Evolutionary conservation across 345 rosid genomes (phyloP).

Genomic region (Erysimum cheiranthoides): DNA sequence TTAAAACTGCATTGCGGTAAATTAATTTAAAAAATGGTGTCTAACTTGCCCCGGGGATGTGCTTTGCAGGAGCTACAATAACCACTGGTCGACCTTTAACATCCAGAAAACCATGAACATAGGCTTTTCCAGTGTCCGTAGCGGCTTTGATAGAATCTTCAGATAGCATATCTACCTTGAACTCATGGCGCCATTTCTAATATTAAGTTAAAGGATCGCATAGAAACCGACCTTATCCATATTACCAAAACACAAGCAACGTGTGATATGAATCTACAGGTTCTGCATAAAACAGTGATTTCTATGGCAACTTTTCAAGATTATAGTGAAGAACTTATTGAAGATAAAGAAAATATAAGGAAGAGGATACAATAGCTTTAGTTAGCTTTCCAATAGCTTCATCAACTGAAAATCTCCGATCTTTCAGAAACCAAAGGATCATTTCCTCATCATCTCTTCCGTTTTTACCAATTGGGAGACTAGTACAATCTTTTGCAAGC

Average conservation of each 20-base stretch:
- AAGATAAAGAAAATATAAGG: not conserved
- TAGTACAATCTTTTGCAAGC: conserved; percentile 63
- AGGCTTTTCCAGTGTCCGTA: conserved; percentile 78
- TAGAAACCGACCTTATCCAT: not conserved
- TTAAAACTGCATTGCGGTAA: conserved; percentile 10
- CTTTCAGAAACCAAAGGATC: conserved; percentile 89
- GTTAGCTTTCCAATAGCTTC: conserved; percentile 66
- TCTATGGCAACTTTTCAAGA: conserved; percentile 13
- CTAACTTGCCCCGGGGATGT: conserved; percentile 71
- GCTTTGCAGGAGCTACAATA: conserved; percentile 82
- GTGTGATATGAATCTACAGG: not conserved
- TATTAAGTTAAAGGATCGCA: conserved; percentile 33
- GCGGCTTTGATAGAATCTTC: conserved; percentile 66
- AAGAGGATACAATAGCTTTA: conserved; percentile 83
- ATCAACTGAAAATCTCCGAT: conserved; percentile 70
- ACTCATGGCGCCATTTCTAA: conserved; percentile 90
- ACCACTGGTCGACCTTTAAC: conserved; percentile 75
- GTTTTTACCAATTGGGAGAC: conserved; percentile 77
- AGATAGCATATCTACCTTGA: conserved; percentile 66
- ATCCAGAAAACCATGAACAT: conserved; percentile 77
- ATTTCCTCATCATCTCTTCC: conserved; percentile 95
- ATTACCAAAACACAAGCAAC: conserved; percentile 21
- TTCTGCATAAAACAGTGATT: conserved; percentile 7
- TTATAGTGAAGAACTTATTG: not conserved
- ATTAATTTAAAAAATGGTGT: not conserved